Base-by-base conservation (phyloP, 1,139 yeast species). In the Hanseniaspora sp. region DNA sequence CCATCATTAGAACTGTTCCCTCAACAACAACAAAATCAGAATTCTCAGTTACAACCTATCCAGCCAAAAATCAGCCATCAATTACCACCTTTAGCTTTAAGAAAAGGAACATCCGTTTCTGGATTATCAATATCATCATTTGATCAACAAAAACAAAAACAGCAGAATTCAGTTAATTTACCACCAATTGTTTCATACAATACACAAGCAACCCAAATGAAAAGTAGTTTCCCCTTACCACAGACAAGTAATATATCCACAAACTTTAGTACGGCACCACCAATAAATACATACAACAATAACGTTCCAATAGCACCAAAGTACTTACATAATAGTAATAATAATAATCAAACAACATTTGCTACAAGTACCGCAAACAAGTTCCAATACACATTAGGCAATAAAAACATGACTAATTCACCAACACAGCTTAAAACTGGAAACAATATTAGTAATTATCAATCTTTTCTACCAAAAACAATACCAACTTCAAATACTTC, bases 1-100 rank as follows among this genome's bases (percentile, higher is more conserved):
- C 54, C 54, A 7, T 31, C 54, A 2, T 12, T 51, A 35, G 54
- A 51, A 38, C 13, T 51, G 9, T 51, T 51, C 15, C 54, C 54
- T 31, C 33, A 43, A 17, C 34, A 30, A 17, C 30, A 48, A 48
- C 8, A 23, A 43, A 3, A 34, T 3, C 31, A 33, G 8, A 7
- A 44, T n/a, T 28, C 17, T 29, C 34, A 13, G 28, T 42, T 39
- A 13, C 42, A 39, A 39, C 29, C 42, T 7, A 2, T 23, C n/a
- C 28, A 39, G 17, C 42, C 42, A 39, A 39, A 39, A 13, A 17
- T 34, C 34, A 33, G 43, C 6, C 44, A 43, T 15, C 45, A 40
- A 43, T 15, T 49, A 13, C 53, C 53, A 18, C 44, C 53, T 6
- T 43, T 49, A 15, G 38, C 48, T 3, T 43, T 49, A 31, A 49